These are phyloP conservation scores for Groenewaldozyma sp. DNA, from an alignment of 1,139 yeast genomes.

Conservation along the genomic window DNA sequence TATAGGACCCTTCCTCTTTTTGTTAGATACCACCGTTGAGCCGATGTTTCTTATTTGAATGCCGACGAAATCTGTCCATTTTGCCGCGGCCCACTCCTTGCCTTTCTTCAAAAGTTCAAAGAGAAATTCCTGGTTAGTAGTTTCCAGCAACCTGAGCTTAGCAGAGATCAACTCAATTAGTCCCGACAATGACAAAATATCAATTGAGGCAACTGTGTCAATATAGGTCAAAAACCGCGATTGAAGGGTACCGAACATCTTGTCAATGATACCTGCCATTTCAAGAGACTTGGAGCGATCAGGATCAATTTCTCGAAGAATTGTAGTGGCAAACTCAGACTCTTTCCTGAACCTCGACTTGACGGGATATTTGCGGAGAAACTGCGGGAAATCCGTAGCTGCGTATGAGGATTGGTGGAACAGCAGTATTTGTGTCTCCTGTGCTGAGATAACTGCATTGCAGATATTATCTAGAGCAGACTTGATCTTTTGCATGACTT, in stretches of 20 bases:
- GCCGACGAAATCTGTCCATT: conserved; percentile 54
- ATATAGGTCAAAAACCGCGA: conserved; percentile 35
- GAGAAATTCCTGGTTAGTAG: conserved; percentile 61
- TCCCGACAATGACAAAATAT: conserved; percentile 36
- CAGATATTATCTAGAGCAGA: conserved; percentile 29
- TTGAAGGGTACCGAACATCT: conserved; percentile 47
- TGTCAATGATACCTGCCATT: conserved; percentile 42
- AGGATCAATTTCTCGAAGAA: conserved; percentile 36
- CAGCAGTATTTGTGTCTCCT: conserved; percentile 52
- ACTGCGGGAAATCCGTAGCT: conserved; percentile 40
- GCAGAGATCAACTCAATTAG: conserved; percentile 36
- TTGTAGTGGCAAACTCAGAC: conserved; percentile 20
- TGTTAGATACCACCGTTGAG: conserved; percentile 40
- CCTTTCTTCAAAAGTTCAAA: conserved; percentile 44
- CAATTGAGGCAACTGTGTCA: conserved; percentile 28
- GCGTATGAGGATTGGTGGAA: conserved; percentile 57
- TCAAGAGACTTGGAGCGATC: conserved; percentile 49
- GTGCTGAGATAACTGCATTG: conserved; percentile 46
- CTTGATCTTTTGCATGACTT: conserved; percentile 13
- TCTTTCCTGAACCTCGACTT: conserved; percentile 25
- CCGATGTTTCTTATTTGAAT: conserved; percentile 47
- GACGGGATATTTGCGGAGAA: conserved; percentile 36
- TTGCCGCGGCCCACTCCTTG: conserved; percentile 41
- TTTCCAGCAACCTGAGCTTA: conserved; percentile 31
- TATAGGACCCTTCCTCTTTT: conserved; percentile 35